phyloP scores from a whole-genome alignment of 345 rosid species.

The Balakata baccata region DNA sequence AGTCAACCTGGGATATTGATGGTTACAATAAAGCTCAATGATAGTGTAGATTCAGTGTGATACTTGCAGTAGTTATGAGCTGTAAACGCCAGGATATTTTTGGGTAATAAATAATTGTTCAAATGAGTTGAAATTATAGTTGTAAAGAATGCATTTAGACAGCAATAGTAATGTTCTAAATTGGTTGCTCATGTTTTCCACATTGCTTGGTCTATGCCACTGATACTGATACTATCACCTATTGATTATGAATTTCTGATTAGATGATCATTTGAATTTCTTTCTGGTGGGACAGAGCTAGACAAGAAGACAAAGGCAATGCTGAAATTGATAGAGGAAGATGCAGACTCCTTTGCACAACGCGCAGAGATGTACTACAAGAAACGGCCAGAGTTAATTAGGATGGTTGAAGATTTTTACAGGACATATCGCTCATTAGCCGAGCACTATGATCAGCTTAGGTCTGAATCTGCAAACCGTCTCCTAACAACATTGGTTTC shows the following conservation, averaged over 20 bases:
- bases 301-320: slow-evolving; percentile 61
- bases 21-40: not conserved
- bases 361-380: slow-evolving; percentile 90
- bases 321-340: slow-evolving; percentile 69
- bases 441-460: slow-evolving; percentile 60
- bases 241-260: slow-evolving; percentile 4
- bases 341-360: slow-evolving; percentile 86
- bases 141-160: not conserved
- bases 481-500: slow-evolving; percentile 39
- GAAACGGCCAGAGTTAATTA: slow-evolving; percentile 72
- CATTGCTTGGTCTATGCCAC: too few relatives aligned
- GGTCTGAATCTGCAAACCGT: slow-evolving; percentile 50
- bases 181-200: not conserved
- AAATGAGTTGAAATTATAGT: not conserved
- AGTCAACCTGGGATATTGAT: not conserved
- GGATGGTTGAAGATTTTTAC: slow-evolving; percentile 70
- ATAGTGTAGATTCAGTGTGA: not conserved
- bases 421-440: slow-evolving; percentile 71
- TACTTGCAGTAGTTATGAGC: not conserved
- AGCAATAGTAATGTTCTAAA: not conserved
- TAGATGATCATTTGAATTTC: slow-evolving; percentile 1
- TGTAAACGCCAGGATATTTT: not conserved
- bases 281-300: slow-evolving; percentile 44
- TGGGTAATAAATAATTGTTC: not conserved
- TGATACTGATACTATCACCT: not conserved